Evolutionary conservation across 1,139 yeast species (phyloP).

Genomic region (Spathaspora sp.): DNA sequence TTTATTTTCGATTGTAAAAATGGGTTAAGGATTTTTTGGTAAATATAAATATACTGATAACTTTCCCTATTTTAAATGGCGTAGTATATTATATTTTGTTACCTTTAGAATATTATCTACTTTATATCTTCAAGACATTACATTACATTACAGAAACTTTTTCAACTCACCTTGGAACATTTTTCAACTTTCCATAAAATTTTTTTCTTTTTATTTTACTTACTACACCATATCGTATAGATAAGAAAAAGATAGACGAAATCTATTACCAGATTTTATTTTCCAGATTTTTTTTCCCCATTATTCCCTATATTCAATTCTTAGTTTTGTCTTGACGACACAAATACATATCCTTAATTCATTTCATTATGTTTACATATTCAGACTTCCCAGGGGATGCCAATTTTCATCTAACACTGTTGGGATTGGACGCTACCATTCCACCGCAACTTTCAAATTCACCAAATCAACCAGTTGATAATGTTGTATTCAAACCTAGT

Average conservation of each 20-base stretch:
- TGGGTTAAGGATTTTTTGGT: constrained; percentile 1
- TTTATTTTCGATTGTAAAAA: constrained; percentile 1
- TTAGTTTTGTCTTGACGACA: constrained; percentile 1
- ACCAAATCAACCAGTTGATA: constrained; percentile 1
- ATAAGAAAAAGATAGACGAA: not conserved
- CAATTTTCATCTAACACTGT: constrained; percentile 3
- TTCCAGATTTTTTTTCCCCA: not conserved
- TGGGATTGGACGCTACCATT: constrained; percentile 5
- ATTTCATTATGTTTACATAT: constrained; percentile 4
- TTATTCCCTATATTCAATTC: not conserved
- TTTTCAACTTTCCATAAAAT: not conserved
- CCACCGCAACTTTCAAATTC: not conserved
- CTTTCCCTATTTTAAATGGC: constrained; percentile 1
- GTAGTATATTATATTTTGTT: not conserved
- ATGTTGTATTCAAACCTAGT: constrained; percentile 3
- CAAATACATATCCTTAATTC: not conserved
- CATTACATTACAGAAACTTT: not conserved
- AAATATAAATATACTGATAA: constrained; percentile 1
- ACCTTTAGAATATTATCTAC: not conserved
- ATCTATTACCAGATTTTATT: no score
- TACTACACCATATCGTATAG: not conserved
- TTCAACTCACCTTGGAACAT: not conserved
- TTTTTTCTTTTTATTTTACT: no score
- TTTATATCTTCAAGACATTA: not conserved
- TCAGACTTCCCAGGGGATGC: constrained; percentile 5